Conservation (phyloP, 2,329 filamentous ascomycete species). For the Diplodia sapinea region DNA sequence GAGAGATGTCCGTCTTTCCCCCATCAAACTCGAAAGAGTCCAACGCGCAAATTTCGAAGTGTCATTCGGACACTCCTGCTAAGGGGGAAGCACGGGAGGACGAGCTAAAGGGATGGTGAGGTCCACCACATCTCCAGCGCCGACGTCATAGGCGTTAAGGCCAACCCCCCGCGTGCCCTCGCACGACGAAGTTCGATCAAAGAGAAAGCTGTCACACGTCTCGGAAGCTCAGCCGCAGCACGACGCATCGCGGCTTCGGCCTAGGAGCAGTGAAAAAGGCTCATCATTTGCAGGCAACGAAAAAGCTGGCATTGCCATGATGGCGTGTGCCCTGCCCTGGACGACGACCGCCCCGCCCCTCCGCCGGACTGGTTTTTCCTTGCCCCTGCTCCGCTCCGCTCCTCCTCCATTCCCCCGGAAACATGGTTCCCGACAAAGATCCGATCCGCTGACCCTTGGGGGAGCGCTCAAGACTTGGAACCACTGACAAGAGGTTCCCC, state of each 20-base stretch:
- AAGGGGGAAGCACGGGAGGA: neutral
- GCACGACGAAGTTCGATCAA: neutral
- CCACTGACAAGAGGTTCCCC: too few relatives aligned
- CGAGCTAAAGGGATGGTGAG: neutral
- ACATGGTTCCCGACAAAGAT: slow-evolving; percentile 14
- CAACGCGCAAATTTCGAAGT: neutral
- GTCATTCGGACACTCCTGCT: neutral
- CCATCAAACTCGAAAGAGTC: neutral
- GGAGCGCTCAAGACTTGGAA: too few relatives aligned
- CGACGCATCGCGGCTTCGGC: neutral
- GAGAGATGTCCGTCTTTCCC: neutral
- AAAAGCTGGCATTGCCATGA: neutral
- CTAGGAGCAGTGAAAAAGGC: neutral
- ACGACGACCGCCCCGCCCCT: neutral
- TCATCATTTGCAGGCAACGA: slow-evolving; percentile 13
- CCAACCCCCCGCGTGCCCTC: slow-evolving; percentile 16
- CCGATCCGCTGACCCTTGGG: slow-evolving; percentile 13
- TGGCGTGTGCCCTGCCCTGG: neutral
- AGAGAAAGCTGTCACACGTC: neutral
- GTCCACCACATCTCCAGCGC: neutral
- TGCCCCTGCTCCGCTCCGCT: neutral
- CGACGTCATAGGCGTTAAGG: slow-evolving; percentile 21
- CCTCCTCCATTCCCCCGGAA: neutral
- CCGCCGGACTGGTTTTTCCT: neutral
- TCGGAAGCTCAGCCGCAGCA: neutral